phyloP scores from a whole-genome alignment of 1,284 basidiomycete genomes.

The Fomes fomentarius region DNA sequence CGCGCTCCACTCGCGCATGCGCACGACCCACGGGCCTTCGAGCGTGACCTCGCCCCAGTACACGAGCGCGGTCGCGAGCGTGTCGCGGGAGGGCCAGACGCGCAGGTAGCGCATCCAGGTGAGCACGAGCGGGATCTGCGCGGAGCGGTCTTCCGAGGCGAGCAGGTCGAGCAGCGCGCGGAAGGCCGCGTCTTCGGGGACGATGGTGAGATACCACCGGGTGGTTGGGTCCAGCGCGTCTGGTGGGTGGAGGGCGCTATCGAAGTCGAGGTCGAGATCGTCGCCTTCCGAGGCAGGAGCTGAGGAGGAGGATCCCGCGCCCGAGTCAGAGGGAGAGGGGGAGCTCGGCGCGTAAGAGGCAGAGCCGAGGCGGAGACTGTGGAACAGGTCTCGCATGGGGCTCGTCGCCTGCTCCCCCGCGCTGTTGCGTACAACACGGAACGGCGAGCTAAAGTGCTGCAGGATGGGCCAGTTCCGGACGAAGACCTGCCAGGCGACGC shows the following conservation, averaged over 20 bases:
- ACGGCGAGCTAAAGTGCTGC: slow-evolving; percentile 30
- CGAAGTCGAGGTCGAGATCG: too few species aligned
- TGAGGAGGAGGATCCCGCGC: too few species aligned
- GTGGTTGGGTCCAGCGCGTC: too few species aligned
- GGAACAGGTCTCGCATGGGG: slow-evolving; percentile 34
- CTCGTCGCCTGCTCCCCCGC: slow-evolving; percentile 28
- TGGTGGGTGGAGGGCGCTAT: too few species aligned
- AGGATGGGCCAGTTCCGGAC: slow-evolving; percentile 51
- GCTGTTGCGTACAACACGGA: slow-evolving; percentile 34
- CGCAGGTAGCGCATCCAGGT: slow-evolving; percentile 76
- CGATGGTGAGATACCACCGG: slow-evolving; percentile 41
- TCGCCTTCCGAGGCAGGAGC: too few species aligned
- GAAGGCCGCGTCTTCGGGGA: slow-evolving; percentile 56
- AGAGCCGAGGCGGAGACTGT: slow-evolving; percentile 10
- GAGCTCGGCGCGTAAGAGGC: too few species aligned
- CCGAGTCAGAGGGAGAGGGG: too few species aligned
- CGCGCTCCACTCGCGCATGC: slow-evolving; percentile 1
- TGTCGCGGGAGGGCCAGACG: slow-evolving; percentile 55
- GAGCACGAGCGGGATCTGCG: slow-evolving; percentile 70
- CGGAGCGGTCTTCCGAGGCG: slow-evolving; percentile 49
- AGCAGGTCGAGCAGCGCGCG: slow-evolving; percentile 68
- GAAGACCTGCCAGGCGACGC: slow-evolving; percentile 53
- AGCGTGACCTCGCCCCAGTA: slow-evolving; percentile 74
- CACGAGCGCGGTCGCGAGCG: slow-evolving; percentile 66
- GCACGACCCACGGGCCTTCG: slow-evolving; percentile 58